Conservation (phyloP, 108 stramenopile species). For the Parietichytrium sp. region DNA sequence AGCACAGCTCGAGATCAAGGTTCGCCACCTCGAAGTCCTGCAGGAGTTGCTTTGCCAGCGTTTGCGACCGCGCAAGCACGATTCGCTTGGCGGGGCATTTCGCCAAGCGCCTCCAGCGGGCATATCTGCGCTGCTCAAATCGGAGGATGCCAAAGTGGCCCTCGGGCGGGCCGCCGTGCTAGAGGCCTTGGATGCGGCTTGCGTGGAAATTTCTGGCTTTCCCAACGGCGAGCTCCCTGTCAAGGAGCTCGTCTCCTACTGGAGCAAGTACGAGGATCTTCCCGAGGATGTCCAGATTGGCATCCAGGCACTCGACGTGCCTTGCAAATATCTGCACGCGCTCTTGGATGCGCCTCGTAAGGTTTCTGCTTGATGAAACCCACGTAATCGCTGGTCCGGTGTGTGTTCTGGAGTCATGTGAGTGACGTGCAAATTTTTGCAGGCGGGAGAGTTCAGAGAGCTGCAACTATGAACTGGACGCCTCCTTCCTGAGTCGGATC, state of each 20-base stretch:
- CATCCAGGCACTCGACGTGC: constrained; percentile 1
- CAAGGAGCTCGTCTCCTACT: not conserved
- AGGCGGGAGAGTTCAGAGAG: too few species aligned
- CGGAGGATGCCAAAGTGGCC: not conserved
- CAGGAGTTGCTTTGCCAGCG: constrained; percentile 2
- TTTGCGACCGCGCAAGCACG: constrained; percentile 8
- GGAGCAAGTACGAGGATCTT: not conserved
- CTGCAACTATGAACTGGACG: too few species aligned
- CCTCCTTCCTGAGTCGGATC: too few species aligned
- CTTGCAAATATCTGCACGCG: not conserved
- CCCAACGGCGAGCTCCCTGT: not conserved
- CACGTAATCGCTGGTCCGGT: too few species aligned
- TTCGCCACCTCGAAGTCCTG: constrained; percentile 19
- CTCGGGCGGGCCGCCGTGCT: not conserved
- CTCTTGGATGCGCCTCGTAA: too few species aligned
- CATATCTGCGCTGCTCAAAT: not conserved
- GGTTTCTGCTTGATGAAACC: too few species aligned
- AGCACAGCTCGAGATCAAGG: not conserved
- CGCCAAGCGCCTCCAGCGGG: constrained; percentile 24
- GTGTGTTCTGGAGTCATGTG: too few species aligned
- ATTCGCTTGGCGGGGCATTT: not conserved
- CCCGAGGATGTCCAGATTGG: not conserved
- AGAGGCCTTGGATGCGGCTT: not conserved
- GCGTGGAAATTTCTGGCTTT: not conserved
- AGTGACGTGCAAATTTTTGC: too few species aligned